Base-by-base conservation (phyloP, 1,139 yeast species). In the Yamadazyma dushanensis region DNA sequence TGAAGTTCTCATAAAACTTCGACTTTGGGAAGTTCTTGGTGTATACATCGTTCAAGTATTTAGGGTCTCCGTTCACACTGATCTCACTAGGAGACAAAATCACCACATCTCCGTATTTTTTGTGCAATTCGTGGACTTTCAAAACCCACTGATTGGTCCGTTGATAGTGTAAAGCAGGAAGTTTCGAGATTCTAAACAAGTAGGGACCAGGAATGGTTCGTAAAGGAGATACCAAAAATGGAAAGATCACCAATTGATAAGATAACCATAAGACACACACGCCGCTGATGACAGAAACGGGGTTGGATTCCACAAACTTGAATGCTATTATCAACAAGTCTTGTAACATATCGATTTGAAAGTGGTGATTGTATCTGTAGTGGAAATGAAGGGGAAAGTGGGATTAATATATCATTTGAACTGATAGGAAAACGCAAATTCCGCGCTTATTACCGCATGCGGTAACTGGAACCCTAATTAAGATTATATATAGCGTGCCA, bases 31-130 rank as follows among this genome's bases (percentile, higher is more conserved):
- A 70, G 52, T 81, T 80, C 41, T 59, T 66, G 29, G 73, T 58
- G 52, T 83, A 83, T 16, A 83, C 70, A 26, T 78, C 80, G 46
- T 71, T 75, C 33, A 80, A 49, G 42, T 66, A 74, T 29, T 68
- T 66, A 6, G 70, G 45, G 35, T 63, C 64, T 13, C 81, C 82
- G 35, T 76, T 67, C 27, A 82, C 71, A 35, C 84, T 80, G 15
- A 83, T 63, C 47, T 81, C 88, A 16, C 62, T 57, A 2, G 90
- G 89, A 1, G 81, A 71, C 11, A 83, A 54, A 9, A 84, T 61
- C 8, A 83, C 81, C 7, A 83, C 65, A 28, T 63, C 69, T 1
- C 90, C 90, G 44, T 80, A 80, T 40, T 60, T 54, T 31, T 56
- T 40, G 46, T 83, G 92, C 39, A 82, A 59, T 2, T 54, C 36